These are phyloP conservation scores for Verticillium zaregamsianum DNA, from an alignment of 2,329 filamentous ascomycete species.

Conservation along the genomic window DNA sequence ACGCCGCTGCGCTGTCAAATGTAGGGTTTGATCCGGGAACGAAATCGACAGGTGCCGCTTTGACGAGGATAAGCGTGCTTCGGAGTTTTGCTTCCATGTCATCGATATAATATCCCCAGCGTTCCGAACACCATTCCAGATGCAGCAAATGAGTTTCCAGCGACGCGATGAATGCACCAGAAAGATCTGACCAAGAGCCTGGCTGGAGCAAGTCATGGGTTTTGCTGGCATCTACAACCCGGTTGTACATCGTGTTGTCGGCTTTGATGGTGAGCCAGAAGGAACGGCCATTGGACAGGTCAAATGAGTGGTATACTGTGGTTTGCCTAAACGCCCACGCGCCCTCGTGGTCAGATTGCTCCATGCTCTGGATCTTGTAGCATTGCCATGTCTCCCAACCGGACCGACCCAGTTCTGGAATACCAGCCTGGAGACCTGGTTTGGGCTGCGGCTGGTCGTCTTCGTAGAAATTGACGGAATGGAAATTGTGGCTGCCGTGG, in stretches of 20 bases:
- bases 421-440: neutral
- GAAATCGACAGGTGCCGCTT: too few species aligned
- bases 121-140: conserved; percentile 3
- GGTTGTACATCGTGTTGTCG: neutral
- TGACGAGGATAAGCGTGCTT: too few species aligned
- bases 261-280: conserved; percentile 6
- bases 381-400: neutral
- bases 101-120: conserved; percentile 4
- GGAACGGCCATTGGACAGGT: neutral
- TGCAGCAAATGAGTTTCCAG: neutral
- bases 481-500: neutral
- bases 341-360: neutral
- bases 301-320: conserved; percentile 1
- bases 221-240: neutral
- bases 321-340: conserved; percentile 1
- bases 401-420: neutral
- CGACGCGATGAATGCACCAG: neutral
- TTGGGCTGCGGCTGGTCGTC: neutral
- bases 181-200: neutral
- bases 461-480: neutral
- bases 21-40: too few species aligned
- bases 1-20: too few species aligned
- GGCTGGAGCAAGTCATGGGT: neutral
- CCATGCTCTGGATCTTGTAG: conserved; percentile 3
- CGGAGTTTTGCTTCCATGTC: neutral